A percentile compares a stretch with the other conserved stretches of the same genome.
phyloP scores from a whole-genome alignment of 2,329 filamentous ascomycete genomes.

The Plectosphaerella plurivora region DNA sequence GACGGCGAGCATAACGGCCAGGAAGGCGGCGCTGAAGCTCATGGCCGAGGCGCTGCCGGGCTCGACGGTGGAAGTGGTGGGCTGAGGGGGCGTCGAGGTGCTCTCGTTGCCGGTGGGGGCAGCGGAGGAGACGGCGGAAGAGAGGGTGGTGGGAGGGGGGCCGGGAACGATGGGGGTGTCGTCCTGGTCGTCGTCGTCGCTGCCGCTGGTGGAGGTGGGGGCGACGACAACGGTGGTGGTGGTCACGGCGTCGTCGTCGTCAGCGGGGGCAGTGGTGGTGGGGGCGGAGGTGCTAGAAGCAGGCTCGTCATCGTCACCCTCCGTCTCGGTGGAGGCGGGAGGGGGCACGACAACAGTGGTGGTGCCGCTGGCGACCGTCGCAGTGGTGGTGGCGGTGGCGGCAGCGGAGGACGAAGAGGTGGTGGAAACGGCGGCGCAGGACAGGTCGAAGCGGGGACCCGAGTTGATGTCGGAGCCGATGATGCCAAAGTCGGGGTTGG shows the following conservation, averaged over 20 bases:
- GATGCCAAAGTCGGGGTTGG: conserved; percentile 68
- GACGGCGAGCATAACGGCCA: conserved; percentile 8
- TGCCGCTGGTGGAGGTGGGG: neutral
- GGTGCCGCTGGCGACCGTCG: conserved; percentile 13
- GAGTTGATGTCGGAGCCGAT: conserved; percentile 49
- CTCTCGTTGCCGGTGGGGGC: neutral
- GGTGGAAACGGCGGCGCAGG: conserved; percentile 36
- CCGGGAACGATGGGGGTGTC: neutral
- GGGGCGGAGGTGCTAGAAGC: neutral
- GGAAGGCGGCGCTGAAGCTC: conserved; percentile 6
- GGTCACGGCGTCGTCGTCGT: neutral
- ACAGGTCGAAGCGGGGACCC: conserved; percentile 59
- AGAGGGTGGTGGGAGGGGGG: neutral
- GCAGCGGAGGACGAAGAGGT: conserved; percentile 10
- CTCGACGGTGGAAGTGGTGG: neutral
- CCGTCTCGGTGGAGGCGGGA: conserved; percentile 13
- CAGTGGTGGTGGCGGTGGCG: conserved; percentile 9
- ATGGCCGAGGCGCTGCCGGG: conserved; percentile 3
- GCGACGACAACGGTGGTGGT: neutral
- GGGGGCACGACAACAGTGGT: conserved; percentile 15
- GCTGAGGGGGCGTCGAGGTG: neutral
- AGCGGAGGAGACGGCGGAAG: neutral
- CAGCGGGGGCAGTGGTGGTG: neutral
- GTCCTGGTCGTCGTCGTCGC: conserved; percentile 1
- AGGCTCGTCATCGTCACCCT: conserved; percentile 10